Percentiles rank a stretch among this genome's conserved stretches.
Conservation (phyloP, 371 early-diverging fungal species). For the Lichtheimia ornata region DNA sequence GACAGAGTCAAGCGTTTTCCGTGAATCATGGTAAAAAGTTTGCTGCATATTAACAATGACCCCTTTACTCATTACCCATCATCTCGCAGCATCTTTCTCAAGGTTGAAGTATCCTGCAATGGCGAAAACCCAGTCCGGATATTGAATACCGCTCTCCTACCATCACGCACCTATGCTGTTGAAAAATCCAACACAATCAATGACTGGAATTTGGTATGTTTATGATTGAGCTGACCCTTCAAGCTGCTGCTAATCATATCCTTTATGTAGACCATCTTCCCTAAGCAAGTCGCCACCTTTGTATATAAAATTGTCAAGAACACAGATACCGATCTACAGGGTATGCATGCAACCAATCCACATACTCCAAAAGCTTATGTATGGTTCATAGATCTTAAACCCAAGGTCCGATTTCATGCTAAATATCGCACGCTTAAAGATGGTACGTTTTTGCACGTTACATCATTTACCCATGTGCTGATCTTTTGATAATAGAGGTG, state of each 20-base stretch:
- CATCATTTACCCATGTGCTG: background rate
- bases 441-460: constrained; percentile 31
- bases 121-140: constrained; percentile 64
- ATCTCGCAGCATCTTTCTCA: constrained; percentile 50
- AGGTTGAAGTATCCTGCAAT: constrained; percentile 60
- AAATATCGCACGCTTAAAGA: constrained; percentile 57
- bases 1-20: constrained; percentile 58
- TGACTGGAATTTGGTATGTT: constrained; percentile 53
- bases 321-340: constrained; percentile 12
- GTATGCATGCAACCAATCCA: background rate
- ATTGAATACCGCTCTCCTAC: constrained; percentile 44
- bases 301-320: constrained; percentile 63
- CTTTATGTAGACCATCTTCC: constrained; percentile 53
- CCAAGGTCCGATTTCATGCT: constrained; percentile 59
- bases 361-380: background rate
- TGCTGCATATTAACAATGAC: background rate
- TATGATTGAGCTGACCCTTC: background rate
- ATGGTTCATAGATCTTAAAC: constrained; percentile 15
- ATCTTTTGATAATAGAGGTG: constrained; percentile 48
- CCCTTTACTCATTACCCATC: too few species aligned
- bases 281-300: constrained; percentile 62
- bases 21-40: constrained; percentile 54
- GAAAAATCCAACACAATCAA: constrained; percentile 38
- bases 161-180: constrained; percentile 48
- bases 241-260: background rate